A percentile compares a stretch with the other conserved stretches of the same genome.
These are phyloP conservation scores for Xerophyta viscosa DNA, from an alignment of 106 monocot species.

Conservation along the genomic window DNA sequence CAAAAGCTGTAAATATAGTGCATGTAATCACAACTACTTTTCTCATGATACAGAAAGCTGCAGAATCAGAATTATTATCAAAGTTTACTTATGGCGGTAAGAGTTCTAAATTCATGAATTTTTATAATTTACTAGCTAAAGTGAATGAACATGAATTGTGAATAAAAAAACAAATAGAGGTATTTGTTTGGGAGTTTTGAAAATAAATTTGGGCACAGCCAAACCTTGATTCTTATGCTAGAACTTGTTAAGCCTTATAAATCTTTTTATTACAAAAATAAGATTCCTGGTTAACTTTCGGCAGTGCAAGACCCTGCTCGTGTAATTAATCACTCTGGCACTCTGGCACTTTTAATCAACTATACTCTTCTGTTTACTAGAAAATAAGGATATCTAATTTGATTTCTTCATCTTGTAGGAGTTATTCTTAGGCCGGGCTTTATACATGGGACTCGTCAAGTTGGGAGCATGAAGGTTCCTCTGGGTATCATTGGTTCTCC, in stretches of 20 bases:
- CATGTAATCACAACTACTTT: background rate
- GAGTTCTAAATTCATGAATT: background rate
- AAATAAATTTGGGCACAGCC: too few species aligned
- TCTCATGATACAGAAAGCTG: constrained; percentile 50
- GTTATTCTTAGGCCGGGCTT: constrained; percentile 90
- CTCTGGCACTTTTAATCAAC: background rate
- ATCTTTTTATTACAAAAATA: too few species aligned
- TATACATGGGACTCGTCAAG: constrained; percentile 93
- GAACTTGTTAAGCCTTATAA: too few species aligned
- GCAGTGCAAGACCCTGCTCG: too few species aligned
- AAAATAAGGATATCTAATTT: background rate
- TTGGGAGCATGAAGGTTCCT: constrained; percentile 85
- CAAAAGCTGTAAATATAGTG: too few species aligned
- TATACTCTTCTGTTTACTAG: background rate
- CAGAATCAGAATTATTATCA: constrained; percentile 65
- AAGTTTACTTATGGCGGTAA: constrained; percentile 73
- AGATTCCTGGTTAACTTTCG: too few species aligned
- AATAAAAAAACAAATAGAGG: too few species aligned
- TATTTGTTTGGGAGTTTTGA: too few species aligned
- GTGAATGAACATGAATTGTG: too few species aligned
- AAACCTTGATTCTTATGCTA: too few species aligned
- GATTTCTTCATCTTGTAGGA: constrained; percentile 26
- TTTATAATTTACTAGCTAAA: too few species aligned
- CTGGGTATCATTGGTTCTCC: constrained; percentile 81
- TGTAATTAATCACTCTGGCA: too few species aligned